Percentiles rank a stretch among this genome's conserved stretches.
Conservation (phyloP, 2,329 filamentous ascomycete genomes). For the Nannizzia gypsea region DNA sequence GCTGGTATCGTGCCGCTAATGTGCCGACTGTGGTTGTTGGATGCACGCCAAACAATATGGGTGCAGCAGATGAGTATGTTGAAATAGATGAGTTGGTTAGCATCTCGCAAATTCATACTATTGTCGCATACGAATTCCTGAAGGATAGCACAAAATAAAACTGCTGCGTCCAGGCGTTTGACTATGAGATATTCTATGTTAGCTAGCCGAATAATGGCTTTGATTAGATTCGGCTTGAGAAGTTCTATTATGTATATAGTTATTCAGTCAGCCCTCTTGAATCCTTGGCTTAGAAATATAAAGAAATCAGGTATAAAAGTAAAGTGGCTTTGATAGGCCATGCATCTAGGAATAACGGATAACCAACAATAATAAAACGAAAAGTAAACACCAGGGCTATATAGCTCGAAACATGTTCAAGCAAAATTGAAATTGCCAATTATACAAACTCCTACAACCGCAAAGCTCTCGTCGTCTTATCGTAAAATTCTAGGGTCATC, state of each 20-base stretch:
- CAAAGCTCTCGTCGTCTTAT: slow-evolving; percentile 40
- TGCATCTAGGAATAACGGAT: not conserved
- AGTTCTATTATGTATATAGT: too few relatives aligned
- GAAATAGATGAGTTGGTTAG: slow-evolving; percentile 9
- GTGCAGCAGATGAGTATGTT: slow-evolving; percentile 11
- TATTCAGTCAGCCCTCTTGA: too few relatives aligned
- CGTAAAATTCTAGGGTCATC: slow-evolving; percentile 85
- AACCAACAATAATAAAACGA: not conserved
- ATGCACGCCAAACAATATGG: slow-evolving; percentile 12
- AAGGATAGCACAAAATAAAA: not conserved
- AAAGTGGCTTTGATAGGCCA: too few relatives aligned
- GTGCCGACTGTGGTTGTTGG: slow-evolving; percentile 11
- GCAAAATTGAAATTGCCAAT: not conserved
- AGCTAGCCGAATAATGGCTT: too few relatives aligned
- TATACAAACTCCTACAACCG: not conserved
- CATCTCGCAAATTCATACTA: slow-evolving; percentile 9
- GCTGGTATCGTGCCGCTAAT: slow-evolving; percentile 10
- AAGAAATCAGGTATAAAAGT: too few relatives aligned
- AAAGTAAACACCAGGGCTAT: not conserved
- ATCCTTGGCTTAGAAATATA: too few relatives aligned
- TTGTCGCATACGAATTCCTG: slow-evolving; percentile 12
- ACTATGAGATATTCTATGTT: too few relatives aligned
- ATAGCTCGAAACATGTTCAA: not conserved
- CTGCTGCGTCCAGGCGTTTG: not conserved
- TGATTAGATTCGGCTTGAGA: too few relatives aligned